Conservation (phyloP, 2,329 filamentous ascomycete genomes). For the Parasarocladium wereldwijsianum region DNA sequence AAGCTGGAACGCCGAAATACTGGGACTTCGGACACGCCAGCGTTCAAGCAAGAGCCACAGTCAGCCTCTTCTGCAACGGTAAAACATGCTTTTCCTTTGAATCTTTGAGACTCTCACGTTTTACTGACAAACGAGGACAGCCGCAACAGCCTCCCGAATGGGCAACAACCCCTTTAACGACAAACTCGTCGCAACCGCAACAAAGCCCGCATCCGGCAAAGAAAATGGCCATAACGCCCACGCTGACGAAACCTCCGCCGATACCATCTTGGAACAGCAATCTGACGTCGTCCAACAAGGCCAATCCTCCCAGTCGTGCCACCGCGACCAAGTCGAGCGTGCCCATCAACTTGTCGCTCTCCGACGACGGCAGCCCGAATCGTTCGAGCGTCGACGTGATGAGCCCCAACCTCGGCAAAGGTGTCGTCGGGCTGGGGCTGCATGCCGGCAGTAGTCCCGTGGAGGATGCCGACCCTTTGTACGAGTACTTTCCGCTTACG, state of each 20-base stretch:
- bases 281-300: slow-evolving; percentile 11
- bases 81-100: no score
- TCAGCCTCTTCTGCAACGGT: neutral
- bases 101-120: no score
- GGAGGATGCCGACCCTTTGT: slow-evolving; percentile 71
- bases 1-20: slow-evolving; percentile 30
- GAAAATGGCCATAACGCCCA: slow-evolving; percentile 36
- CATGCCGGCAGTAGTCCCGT: slow-evolving; percentile 42
- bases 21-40: slow-evolving; percentile 16
- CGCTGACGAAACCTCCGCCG: slow-evolving; percentile 29
- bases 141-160: slow-evolving; percentile 27
- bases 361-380: slow-evolving; percentile 43
- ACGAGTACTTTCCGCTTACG: slow-evolving; percentile 88
- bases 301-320: slow-evolving; percentile 5
- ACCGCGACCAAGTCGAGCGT: slow-evolving; percentile 5
- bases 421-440: slow-evolving; percentile 17
- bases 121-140: slow-evolving; percentile 15
- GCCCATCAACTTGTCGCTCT: slow-evolving; percentile 39
- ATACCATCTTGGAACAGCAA: slow-evolving; percentile 35
- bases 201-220: slow-evolving; percentile 34
- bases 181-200: slow-evolving; percentile 15
- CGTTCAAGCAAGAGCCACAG: slow-evolving; percentile 17
- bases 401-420: slow-evolving; percentile 33
- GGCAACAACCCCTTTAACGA: slow-evolving; percentile 19
- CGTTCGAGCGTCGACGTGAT: slow-evolving; percentile 33